Base-by-base conservation (phyloP, 2,329 filamentous ascomycete species). In the Penicillium sp. region DNA sequence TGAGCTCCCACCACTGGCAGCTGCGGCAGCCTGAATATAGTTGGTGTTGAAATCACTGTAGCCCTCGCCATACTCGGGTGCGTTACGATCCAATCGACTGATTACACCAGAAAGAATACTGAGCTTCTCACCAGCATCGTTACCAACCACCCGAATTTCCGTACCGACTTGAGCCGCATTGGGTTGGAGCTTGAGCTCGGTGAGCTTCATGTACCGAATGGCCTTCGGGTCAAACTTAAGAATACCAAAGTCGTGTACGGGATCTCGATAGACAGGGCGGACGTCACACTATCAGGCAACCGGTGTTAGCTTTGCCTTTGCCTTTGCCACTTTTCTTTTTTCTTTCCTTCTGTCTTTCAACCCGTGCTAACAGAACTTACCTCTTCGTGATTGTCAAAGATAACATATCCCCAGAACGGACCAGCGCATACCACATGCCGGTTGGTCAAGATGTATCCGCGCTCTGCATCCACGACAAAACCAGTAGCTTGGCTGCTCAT, bases 91-190 rank as follows among this genome's bases (percentile, higher is more conserved):
- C 58, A 99, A 81, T 68, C 95, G 88, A 77, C 92, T 96, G 74
- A 99, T 99, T 55, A 99, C 93, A 68, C 95, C 95, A 6, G 95
- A 98, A 57, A 99, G 80, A 67, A 99, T 99, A 81, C 92, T 97
- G 65, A 99, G 86, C 78, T 99, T 99, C 75, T 99, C 95, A 64
- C 95, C 95, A 29, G 95, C 95, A 81, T 99, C 95, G 75, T 99
- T 99, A 78, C 95, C 95, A 6, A 99, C 95, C 1, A 99, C 95
- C 65, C 96, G 85, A 65, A 99, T 98, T 77, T 99, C 95, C 14
- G 90, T 87, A 54, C 95, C 95, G 52, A 99, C 93, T 78, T 74
- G 79, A 55, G 95, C 95, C 55, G 91, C 86, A 65, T 96, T 92
- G 1, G 95, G 95, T 59, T 91, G 85, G 52, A 99, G 81, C 58